A percentile compares a stretch with the other conserved stretches of the same genome.
phyloP scores from a whole-genome alignment of 2,329 filamentous ascomycete species.

The Metarhizium sp. region DNA sequence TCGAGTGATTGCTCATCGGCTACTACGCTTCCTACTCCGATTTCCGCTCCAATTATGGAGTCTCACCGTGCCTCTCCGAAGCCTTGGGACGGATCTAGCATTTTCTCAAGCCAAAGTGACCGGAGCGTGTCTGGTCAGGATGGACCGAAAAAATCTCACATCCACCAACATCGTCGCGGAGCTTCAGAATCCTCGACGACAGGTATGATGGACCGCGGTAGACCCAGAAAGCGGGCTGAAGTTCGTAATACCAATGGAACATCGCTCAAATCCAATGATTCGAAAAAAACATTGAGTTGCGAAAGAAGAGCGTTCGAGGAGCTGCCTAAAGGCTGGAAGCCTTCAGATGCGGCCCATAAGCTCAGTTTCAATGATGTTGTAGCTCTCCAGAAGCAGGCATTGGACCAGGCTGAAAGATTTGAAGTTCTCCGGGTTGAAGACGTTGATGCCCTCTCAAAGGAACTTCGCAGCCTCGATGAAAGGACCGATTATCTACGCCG shows the following conservation, averaged over 20 bases:
- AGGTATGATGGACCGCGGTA: conserved; percentile 48
- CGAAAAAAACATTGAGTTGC: conserved; percentile 36
- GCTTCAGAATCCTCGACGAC: conserved; percentile 48
- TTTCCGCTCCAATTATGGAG: conserved; percentile 38
- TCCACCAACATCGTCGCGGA: conserved; percentile 36
- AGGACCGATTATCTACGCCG: conserved; percentile 69
- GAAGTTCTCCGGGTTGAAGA: conserved; percentile 54
- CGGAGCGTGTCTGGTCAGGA: conserved; percentile 7
- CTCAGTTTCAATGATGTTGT: conserved; percentile 39
- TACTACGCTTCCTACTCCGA: conserved; percentile 36
- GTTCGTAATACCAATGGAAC: conserved; percentile 26
- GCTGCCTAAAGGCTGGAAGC: conserved; percentile 49
- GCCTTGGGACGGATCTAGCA: conserved; percentile 28
- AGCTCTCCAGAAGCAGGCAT: conserved; percentile 48
- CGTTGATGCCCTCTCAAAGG: conserved; percentile 59
- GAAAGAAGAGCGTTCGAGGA: conserved; percentile 51
- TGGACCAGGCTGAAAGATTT: conserved; percentile 53
- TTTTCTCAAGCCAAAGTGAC: conserved; percentile 1
- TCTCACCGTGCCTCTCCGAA: conserved; percentile 30
- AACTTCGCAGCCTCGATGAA: conserved; percentile 67
- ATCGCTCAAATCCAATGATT: conserved; percentile 27
- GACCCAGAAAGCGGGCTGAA: conserved; percentile 46
- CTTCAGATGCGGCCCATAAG: conserved; percentile 39
- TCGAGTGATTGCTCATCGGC: conserved; percentile 24
- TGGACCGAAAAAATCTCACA: background rate